These are phyloP conservation scores for Cytospora chrysosperma DNA, from an alignment of 2,329 filamentous ascomycete species.

Conservation along the genomic window DNA sequence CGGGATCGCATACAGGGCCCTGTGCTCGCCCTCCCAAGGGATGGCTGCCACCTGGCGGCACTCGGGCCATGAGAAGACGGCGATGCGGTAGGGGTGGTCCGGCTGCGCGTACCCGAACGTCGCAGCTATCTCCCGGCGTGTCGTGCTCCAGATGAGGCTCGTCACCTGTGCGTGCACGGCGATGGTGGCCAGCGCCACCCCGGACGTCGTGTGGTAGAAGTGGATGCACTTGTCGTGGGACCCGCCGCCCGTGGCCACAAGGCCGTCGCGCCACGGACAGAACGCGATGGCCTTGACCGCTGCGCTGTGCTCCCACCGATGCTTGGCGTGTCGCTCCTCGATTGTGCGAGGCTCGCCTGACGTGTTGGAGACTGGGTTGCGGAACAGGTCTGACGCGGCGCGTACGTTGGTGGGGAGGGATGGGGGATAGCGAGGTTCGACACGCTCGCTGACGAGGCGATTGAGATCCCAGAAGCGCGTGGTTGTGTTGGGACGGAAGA, in stretches of 20 bases:
- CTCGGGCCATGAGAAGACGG: constrained; percentile 91
- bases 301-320: constrained; percentile 76
- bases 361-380: constrained; percentile 18
- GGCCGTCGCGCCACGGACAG: constrained; percentile 85
- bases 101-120: constrained; percentile 94
- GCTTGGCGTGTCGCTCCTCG: constrained; percentile 57
- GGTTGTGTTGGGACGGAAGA: constrained; percentile 15
- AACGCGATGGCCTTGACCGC: constrained; percentile 97
- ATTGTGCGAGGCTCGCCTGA: constrained; percentile 47
- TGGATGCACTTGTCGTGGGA: constrained; percentile 94
- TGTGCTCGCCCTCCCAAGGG: constrained; percentile 75
- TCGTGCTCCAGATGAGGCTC: constrained; percentile 84
- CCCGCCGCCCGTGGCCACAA: constrained; percentile 88
- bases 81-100: constrained; percentile 84
- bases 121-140: constrained; percentile 81
- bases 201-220: constrained; percentile 87
- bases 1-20: constrained; percentile 83
- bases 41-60: constrained; percentile 84
- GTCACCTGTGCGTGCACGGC: constrained; percentile 93
- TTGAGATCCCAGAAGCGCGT: constrained; percentile 22
- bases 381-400: constrained; percentile 17
- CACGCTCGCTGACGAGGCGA: constrained; percentile 14
- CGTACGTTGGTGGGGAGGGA: constrained; percentile 5
- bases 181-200: constrained; percentile 83
- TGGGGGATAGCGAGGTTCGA: constrained; percentile 11